A percentile compares a stretch with the other conserved stretches of the same genome.
Evolutionary conservation across 2,329 filamentous ascomycete species (phyloP).

Genomic region (Fusarium sp.): DNA sequence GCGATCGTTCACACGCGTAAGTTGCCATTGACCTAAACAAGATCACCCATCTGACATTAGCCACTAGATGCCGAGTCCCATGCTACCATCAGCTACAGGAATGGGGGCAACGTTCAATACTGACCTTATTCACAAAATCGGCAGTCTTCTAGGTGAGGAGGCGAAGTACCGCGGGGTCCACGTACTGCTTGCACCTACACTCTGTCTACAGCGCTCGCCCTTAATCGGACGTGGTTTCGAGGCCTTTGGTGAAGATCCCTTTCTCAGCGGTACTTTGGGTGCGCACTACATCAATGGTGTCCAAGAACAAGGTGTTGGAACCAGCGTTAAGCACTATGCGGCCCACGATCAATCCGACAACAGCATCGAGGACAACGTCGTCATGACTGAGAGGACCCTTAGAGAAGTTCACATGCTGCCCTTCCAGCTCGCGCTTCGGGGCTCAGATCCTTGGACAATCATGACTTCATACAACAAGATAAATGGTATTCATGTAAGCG

Average conservation of each 20-base stretch:
- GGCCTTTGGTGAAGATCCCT: constrained; percentile 56
- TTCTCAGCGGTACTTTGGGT: constrained; percentile 55
- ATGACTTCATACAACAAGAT: constrained; percentile 52
- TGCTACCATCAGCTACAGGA: constrained; percentile 47
- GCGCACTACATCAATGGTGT: constrained; percentile 52
- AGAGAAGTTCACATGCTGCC: constrained; percentile 50
- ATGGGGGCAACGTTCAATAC: constrained; percentile 73
- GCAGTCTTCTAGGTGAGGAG: constrained; percentile 68
- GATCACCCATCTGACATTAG: not conserved
- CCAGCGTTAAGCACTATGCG: constrained; percentile 58
- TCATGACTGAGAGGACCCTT: constrained; percentile 39
- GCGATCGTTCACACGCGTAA: constrained; percentile 38
- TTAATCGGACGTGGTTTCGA: constrained; percentile 59
- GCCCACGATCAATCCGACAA: constrained; percentile 54
- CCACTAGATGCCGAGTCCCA: constrained; percentile 55
- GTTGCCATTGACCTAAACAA: not conserved
- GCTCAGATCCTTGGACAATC: constrained; percentile 55
- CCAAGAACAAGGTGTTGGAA: constrained; percentile 54
- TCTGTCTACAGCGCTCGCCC: constrained; percentile 59
- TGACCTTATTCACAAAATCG: constrained; percentile 67
- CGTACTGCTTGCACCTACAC: constrained; percentile 60
- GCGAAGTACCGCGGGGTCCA: constrained; percentile 71
- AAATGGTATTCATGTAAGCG: constrained; percentile 54
- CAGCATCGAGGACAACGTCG: constrained; percentile 42
- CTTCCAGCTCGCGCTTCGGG: constrained; percentile 55